phyloP scores from a whole-genome alignment of 768 basidiomycete species.

The Xerocomellus chrysenteron region DNA sequence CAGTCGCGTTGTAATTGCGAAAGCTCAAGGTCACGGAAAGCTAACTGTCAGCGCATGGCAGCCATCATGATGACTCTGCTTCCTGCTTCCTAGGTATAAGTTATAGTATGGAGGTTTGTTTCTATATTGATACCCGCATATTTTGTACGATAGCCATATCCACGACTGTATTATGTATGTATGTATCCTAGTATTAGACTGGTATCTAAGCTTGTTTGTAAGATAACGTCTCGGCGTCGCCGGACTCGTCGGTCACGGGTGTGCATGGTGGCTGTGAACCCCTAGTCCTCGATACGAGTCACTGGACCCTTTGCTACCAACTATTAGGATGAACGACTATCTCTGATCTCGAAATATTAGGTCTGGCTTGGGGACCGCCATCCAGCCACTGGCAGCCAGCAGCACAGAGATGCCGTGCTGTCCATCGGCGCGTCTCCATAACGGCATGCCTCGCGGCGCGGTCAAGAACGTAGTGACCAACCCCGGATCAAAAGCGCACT shows the following conservation, averaged over 20 bases:
- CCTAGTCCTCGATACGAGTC: background rate
- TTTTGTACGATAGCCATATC: conserved; percentile 16
- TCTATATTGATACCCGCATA: conserved; percentile 15
- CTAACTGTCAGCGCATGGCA: background rate
- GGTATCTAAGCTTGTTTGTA: background rate
- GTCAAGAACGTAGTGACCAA: conserved; percentile 14
- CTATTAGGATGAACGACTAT: background rate
- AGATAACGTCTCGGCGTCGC: no score
- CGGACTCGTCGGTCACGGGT: no score
- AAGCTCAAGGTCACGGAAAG: background rate
- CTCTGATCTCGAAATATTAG: no score
- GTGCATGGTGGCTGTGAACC: background rate
- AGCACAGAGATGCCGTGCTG: no score
- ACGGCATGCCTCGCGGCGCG: conserved; percentile 12
- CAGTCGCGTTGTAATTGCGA: conserved; percentile 27
- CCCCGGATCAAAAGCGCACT: conserved; percentile 17
- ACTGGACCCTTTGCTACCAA: background rate
- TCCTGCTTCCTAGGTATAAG: background rate
- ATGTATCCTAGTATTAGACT: conserved; percentile 2
- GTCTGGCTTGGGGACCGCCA: background rate
- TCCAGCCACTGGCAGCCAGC: background rate
- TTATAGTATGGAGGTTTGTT: conserved; percentile 7
- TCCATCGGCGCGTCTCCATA: background rate
- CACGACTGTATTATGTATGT: conserved; percentile 8
- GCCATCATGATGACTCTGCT: background rate